Conservation (phyloP, 2,329 filamentous ascomycete genomes). For the Leptoxyphium fumago region DNA sequence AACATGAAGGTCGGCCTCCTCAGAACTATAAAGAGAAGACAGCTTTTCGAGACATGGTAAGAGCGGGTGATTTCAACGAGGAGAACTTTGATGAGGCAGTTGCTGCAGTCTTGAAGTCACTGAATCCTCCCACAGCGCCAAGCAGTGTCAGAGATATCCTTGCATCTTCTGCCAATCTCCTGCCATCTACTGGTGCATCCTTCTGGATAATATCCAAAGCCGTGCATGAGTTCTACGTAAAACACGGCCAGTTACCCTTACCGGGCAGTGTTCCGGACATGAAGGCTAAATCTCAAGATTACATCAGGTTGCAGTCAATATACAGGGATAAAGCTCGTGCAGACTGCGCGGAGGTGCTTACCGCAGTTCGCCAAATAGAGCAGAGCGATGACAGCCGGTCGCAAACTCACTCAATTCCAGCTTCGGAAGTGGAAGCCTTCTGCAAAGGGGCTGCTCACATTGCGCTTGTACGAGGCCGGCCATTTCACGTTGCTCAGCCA, state of each 20-base stretch:
- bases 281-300: conserved; percentile 86
- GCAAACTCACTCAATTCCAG: conserved; percentile 36
- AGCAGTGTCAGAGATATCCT: conserved; percentile 65
- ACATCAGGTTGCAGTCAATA: conserved; percentile 78
- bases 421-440: conserved; percentile 72
- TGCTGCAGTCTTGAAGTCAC: conserved; percentile 73
- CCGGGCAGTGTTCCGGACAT: conserved; percentile 87
- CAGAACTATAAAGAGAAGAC: conserved; percentile 71
- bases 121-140: conserved; percentile 54
- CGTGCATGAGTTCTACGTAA: conserved; percentile 59
- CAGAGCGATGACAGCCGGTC: conserved; percentile 27
- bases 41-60: conserved; percentile 60
- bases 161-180: conserved; percentile 30
- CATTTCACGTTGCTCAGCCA: conserved; percentile 33
- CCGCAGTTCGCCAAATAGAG: conserved; percentile 45
- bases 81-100: conserved; percentile 95
- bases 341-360: conserved; percentile 62
- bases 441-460: conserved; percentile 93
- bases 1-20: conserved; percentile 54
- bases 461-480: conserved; percentile 60
- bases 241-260: conserved; percentile 61
- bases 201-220: conserved; percentile 88
- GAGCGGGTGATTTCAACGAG: conserved; percentile 59
- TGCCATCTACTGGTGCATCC: conserved; percentile 18
- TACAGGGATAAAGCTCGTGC: conserved; percentile 78